Evolutionary conservation across 352 stramenopile species (phyloP), one percentile per base, ranked within the genome.

Genomic region (Sclerospora graminicola): DNA sequence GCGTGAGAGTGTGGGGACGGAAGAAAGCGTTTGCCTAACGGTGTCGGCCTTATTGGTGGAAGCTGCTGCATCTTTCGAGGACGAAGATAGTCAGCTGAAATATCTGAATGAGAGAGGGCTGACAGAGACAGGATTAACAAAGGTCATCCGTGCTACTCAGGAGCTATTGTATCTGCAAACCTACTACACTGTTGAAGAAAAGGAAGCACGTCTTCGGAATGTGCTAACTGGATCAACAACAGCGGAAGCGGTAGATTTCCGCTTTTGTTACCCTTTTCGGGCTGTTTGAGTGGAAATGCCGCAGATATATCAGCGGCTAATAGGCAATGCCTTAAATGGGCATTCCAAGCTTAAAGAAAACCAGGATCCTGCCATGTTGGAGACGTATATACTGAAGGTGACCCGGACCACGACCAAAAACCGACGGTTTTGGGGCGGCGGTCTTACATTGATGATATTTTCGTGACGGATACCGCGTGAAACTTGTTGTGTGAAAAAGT

Each of bases 121-220:
- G 16, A 55, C 52, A 4, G 77, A 91, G 39, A 93, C 78, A 3
- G 82, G 78, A 16, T 61, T 91, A 16, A 89, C 75, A 11, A 71
- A 84, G 42, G 73, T 96, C 18, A 94, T 97, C 40, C 77, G 74
- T 24, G 78, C 74, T 4, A 90, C 72, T 23, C 97, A 98, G 62
- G 76, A 97, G 26, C 79, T 97, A 31, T 63, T 99, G 24, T 73
- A 97, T 43, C 60, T 98, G 28, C 83, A 97, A 54, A 98, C 89
- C 0, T 99, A 98, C 74, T 99, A 97, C 69, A 99, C 96, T 2
- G 75, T 91, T 16, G 82, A 79, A 13, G 67, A 82, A 34, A 89
- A 88, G 51, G 82, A 94, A 34, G 75, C 79, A 8, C 74, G 82
- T 16, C 79, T 77, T 6, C 91, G 82, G 82, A 88, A 86, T 51